Evolutionary conservation across 75 land plant genomes (phyloP).

Genomic region (Picea glauca): DNA sequence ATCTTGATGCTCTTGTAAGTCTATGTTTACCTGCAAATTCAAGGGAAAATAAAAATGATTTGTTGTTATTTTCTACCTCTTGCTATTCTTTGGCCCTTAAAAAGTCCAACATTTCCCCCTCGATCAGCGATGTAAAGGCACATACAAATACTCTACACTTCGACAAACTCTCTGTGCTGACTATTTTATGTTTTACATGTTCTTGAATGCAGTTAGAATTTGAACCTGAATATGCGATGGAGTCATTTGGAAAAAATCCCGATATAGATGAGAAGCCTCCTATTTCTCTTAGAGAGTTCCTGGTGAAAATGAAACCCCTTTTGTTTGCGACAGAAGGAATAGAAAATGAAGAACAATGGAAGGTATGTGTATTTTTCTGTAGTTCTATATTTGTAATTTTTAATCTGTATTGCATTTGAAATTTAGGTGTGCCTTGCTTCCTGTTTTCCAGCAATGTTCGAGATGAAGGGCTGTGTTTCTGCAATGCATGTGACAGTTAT

Average conservation of each 20-base stretch:
- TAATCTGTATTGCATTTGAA: no score
- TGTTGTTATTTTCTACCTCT: background rate
- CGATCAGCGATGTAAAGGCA: background rate
- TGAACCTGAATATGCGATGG: slow-evolving; percentile 82
- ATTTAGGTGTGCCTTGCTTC: no score
- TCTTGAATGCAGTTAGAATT: slow-evolving; percentile 51
- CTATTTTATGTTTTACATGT: background rate
- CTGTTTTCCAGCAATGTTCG: no score
- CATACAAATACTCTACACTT: no score
- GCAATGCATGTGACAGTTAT: no score
- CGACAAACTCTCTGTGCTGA: background rate
- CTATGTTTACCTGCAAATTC: background rate
- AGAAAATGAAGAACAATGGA: slow-evolving; percentile 72
- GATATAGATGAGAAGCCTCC: slow-evolving; percentile 83
- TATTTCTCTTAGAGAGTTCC: slow-evolving; percentile 53
- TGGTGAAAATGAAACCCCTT: slow-evolving; percentile 62
- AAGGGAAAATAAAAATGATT: background rate
- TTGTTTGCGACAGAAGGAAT: slow-evolving; percentile 53
- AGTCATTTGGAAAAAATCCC: slow-evolving; percentile 58
- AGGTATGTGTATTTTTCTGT: slow-evolving; percentile 35
- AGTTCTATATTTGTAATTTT: no score
- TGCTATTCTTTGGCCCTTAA: background rate
- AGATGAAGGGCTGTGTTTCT: no score
- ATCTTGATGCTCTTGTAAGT: background rate
- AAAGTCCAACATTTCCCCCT: background rate